Evolutionary conservation across 1,284 basidiomycete genomes (phyloP), one percentile per base, ranked within the genome.

Genomic region (Rhodotorula sp.): DNA sequence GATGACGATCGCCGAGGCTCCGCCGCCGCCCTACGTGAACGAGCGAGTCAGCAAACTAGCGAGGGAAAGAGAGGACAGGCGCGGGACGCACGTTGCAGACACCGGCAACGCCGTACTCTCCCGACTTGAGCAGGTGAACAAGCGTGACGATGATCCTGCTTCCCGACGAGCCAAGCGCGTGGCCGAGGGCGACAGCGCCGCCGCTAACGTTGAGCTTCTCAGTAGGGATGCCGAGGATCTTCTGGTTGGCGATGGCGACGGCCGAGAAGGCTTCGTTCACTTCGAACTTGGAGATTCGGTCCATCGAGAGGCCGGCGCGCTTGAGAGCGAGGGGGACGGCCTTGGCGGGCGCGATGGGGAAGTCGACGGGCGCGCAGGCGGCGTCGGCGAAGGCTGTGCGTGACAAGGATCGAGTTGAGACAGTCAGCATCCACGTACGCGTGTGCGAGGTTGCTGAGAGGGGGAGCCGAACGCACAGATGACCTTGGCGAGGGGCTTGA

Each of bases 281-380:
- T 82, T 99, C 96, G 80, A 93, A 99, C 64, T 91, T 86, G 46
- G 93, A 86, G 75, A 99, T 92, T 79, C 99, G 92, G 60, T 90
- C 85, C 68, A 89, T 80, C 44, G 87, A 87, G 67, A 99, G 83
- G 76, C 91, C 91, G 58, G 95, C 96, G 74, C 86, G 87, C 83
- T 94, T 83, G 67, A 99, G 85, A 15, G 96, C 96, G 72, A 87
- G 83, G 52, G 96, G 96, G 57, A 99, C 84, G 50, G 94, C 95
- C 69, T 91, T 85, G 31, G 95, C 91, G 37, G 96, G 96, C 40
- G 96, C 96, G 76, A 88, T 86, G 58, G 95, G 94, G 88, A 99
- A 99, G 82, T 99, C 93, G 77, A 98, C 90, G 50, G 96, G 96
- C 44, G 92, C 92, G 76, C 93, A 89, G 77, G 96, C 96, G 73